phyloP scores from a whole-genome alignment of 805 yeast genomes.

The Ogataea neopini region DNA sequence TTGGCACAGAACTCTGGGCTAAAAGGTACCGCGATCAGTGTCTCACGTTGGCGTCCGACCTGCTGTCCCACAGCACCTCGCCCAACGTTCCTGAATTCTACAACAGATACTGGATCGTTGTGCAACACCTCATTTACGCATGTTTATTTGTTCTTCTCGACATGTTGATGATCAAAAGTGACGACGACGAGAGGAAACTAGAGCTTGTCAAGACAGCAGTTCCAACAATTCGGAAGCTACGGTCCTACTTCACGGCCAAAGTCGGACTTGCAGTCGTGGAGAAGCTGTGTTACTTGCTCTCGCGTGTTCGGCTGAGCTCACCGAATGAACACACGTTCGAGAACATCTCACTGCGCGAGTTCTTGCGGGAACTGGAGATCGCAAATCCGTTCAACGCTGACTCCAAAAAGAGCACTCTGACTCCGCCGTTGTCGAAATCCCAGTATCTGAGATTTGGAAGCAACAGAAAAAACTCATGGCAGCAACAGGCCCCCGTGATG shows the following conservation, averaged over 20 bases:
- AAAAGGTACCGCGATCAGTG: conserved; percentile 23
- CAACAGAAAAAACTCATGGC: background rate
- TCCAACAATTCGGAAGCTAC: conserved; percentile 19
- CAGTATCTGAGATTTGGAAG: conserved; percentile 22
- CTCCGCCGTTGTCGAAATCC: conserved; percentile 15
- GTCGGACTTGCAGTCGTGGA: conserved; percentile 31
- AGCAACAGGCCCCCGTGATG: background rate
- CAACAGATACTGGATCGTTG: conserved; percentile 30
- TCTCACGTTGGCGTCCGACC: conserved; percentile 17
- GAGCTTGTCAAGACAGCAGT: conserved; percentile 21
- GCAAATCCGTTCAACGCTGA: conserved; percentile 15
- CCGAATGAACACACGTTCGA: conserved; percentile 17
- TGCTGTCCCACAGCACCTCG: conserved; percentile 24
- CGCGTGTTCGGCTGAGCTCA: conserved; percentile 18
- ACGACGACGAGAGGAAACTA: conserved; percentile 22
- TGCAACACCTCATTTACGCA: conserved; percentile 29
- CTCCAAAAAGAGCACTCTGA: background rate
- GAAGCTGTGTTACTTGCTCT: conserved; percentile 25
- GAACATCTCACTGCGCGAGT: conserved; percentile 22
- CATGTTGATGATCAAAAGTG: conserved; percentile 28
- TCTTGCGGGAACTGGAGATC: conserved; percentile 21
- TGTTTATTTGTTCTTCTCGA: conserved; percentile 29
- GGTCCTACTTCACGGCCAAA: conserved; percentile 27
- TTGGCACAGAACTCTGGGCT: conserved; percentile 25
- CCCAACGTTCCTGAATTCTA: conserved; percentile 22